Evolutionary conservation across 2,329 filamentous ascomycete genomes (phyloP), one percentile per base, ranked within the genome.

Genomic region (Botrytis aclada): DNA sequence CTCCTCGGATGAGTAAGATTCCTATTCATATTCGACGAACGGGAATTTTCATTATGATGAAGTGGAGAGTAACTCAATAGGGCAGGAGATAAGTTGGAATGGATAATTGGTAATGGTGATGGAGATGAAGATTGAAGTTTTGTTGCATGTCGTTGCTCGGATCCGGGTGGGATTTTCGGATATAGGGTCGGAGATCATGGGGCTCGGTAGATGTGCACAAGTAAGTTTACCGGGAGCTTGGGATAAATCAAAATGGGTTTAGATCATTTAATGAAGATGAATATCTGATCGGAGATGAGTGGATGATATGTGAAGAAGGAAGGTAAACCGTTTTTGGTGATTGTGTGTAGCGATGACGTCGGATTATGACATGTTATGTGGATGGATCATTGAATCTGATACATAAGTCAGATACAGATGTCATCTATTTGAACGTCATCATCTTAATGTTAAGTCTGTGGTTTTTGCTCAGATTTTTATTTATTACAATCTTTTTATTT

Each of bases 31-130:
- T 41, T 41, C 1, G 25, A 29, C 5, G 12, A 62, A n/a, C 20
- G 16, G 7, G 8, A 10, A 20, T n/a, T 7, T 1, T n/a, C 10
- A 51, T 14, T 1, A 1, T 6, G n/a, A 14, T n/a, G 10, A n/a
- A 51, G 25, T n/a, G 47, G 47, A 51, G 47, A 62, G 6, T 29
- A 2, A 10, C 25, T 41, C 7, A 6, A 41, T 9, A 10, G 18
- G 37, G 37, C 47, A 62, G 25, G 25, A 43, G 25, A n/a, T 43
- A 18, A 3, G 16, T 29, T n/a, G 8, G 8, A 63, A 41, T 63
- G 25, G 25, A 62, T 62, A 5, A 4, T 41, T 10, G 37, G 12
- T 62, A 16, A 41, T 62, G 37, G 25, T 2, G 5, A 54, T 8
- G 20, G 37, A 25, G 16, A 41, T 62, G 37, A 12, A 5, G 5